Evolutionary conservation across 2,329 filamentous ascomycete species (phyloP).

Genomic region (Neocucurbitaria cava): DNA sequence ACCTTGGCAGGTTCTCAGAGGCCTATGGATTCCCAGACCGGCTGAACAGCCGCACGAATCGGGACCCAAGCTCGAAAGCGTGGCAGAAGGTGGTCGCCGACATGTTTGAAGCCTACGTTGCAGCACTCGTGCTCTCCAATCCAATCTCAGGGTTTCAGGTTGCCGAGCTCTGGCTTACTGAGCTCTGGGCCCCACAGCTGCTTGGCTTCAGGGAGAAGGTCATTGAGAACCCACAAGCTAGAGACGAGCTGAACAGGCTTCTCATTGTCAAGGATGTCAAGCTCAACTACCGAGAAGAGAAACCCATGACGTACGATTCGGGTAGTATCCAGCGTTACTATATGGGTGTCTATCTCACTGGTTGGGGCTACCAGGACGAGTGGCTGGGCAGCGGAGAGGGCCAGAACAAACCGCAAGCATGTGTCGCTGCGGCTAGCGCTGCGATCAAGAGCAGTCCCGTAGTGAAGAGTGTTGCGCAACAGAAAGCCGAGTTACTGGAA

Average conservation of each 20-base stretch:
- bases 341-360: slow-evolving; percentile 70
- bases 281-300: slow-evolving; percentile 58
- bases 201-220: slow-evolving; percentile 37
- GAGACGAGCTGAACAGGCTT: slow-evolving; percentile 48
- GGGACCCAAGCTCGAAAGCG: slow-evolving; percentile 37
- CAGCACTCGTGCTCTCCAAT: slow-evolving; percentile 75
- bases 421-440: slow-evolving; percentile 68
- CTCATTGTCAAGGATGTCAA: slow-evolving; percentile 44
- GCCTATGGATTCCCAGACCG: slow-evolving; percentile 74
- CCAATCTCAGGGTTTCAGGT: slow-evolving; percentile 66
- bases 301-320: slow-evolving; percentile 58
- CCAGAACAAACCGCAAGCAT: slow-evolving; percentile 73
- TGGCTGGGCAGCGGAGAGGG: slow-evolving; percentile 69
- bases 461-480: slow-evolving; percentile 20
- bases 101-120: slow-evolving; percentile 90
- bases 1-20: slow-evolving; percentile 71
- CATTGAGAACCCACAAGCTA: slow-evolving; percentile 49
- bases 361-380: slow-evolving; percentile 70
- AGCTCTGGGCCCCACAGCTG: slow-evolving; percentile 68
- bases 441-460: slow-evolving; percentile 58
- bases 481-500: slow-evolving; percentile 31
- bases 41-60: slow-evolving; percentile 59
- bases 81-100: slow-evolving; percentile 79
- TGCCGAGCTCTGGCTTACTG: slow-evolving; percentile 74
- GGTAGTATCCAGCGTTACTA: slow-evolving; percentile 64